A percentile compares a stretch with the other conserved stretches of the same genome.
phyloP scores from a whole-genome alignment of 2,329 filamentous ascomycete genomes.

The Botrytis pseudocinerea region DNA sequence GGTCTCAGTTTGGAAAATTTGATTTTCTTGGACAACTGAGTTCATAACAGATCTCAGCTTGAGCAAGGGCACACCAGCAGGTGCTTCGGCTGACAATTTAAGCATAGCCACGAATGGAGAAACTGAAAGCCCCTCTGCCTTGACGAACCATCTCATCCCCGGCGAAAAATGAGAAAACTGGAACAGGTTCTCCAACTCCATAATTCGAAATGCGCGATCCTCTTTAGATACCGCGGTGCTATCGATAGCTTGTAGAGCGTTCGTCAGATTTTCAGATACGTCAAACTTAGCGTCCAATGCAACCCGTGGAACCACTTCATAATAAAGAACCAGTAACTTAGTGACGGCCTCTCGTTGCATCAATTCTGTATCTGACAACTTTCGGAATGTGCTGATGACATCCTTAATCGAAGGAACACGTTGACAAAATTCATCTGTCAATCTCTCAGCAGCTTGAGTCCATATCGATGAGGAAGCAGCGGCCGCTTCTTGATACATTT shows the following conservation, averaged over 20 bases:
- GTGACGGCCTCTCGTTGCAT: constrained; percentile 78
- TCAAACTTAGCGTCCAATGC: constrained; percentile 86
- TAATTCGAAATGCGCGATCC: constrained; percentile 58
- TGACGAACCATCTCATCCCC: constrained; percentile 88
- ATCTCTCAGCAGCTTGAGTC: constrained; percentile 65
- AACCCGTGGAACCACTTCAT: constrained; percentile 75
- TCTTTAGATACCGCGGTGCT: constrained; percentile 46
- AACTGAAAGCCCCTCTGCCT: constrained; percentile 60
- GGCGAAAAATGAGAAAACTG: constrained; percentile 78
- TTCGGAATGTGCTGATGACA: constrained; percentile 71
- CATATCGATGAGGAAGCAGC: constrained; percentile 53
- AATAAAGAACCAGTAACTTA: constrained; percentile 79
- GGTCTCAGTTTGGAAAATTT: constrained; percentile 58
- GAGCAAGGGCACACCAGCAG: constrained; percentile 49
- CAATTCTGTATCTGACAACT: constrained; percentile 65
- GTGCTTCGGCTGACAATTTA: constrained; percentile 54
- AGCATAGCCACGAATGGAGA: constrained; percentile 75
- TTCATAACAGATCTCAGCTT: constrained; percentile 58
- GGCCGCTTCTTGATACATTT: constrained; percentile 46
- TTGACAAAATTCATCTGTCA: constrained; percentile 74
- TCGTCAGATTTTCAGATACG: constrained; percentile 73
- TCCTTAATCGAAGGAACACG: constrained; percentile 82
- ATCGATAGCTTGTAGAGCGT: constrained; percentile 64
- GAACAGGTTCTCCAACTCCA: constrained; percentile 80
- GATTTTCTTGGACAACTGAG: constrained; percentile 63